A percentile compares a stretch with the other conserved stretches of the same genome.
These are phyloP conservation scores for Protomyces macrosporus DNA, from an alignment of 1,139 yeast species.

Conservation along the genomic window DNA sequence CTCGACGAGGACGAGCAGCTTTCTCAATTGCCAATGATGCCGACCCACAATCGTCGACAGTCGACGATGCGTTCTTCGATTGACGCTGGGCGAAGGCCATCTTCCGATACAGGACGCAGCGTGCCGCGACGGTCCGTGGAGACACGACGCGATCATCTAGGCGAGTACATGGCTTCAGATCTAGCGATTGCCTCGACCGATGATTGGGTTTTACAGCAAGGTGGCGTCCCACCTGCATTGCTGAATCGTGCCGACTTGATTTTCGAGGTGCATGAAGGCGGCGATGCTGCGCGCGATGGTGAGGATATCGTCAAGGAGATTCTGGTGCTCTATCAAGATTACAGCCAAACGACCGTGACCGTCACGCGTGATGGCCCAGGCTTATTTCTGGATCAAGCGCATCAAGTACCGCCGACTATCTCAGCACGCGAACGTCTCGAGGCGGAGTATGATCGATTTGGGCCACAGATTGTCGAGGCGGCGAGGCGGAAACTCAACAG, in stretches of 20 bases:
- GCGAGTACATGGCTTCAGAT: background rate
- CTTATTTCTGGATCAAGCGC: constrained; percentile 44
- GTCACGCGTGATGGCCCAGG: constrained; percentile 48
- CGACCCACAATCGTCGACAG: background rate
- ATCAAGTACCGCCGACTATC: constrained; percentile 47
- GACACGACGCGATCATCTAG: background rate
- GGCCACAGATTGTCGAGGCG: constrained; percentile 34
- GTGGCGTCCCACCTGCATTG: background rate
- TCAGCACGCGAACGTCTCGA: constrained; percentile 48
- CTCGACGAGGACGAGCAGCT: no score
- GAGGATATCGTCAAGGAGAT: constrained; percentile 52
- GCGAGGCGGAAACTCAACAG: constrained; percentile 35
- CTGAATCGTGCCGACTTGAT: constrained; percentile 39
- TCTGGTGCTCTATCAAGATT: constrained; percentile 68
- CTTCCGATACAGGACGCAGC: background rate
- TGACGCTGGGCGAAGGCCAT: background rate
- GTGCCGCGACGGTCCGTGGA: background rate
- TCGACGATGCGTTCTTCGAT: background rate
- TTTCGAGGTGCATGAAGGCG: constrained; percentile 61
- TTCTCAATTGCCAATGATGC: constrained; percentile 1
- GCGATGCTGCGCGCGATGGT: constrained; percentile 63
- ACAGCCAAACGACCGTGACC: constrained; percentile 56
- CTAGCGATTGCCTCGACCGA: background rate
- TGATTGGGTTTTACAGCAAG: background rate
- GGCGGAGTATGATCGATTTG: constrained; percentile 46